phyloP scores from a whole-genome alignment of 805 yeast species.

The Cyberlindnera maritima region DNA sequence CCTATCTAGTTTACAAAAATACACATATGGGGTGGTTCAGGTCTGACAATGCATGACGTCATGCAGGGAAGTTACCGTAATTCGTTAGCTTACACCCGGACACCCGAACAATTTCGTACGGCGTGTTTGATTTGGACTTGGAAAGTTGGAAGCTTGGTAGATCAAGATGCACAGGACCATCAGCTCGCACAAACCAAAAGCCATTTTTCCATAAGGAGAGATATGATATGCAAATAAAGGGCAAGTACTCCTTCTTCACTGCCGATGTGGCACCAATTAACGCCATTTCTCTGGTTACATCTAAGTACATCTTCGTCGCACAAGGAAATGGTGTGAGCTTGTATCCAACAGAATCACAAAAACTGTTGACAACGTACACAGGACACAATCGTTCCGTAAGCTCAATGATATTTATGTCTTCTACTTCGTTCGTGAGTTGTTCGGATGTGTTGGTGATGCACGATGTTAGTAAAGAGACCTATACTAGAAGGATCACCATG shows the following conservation, averaged over 20 bases:
- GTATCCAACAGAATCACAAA: slow-evolving; percentile 5
- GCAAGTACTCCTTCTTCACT: background rate
- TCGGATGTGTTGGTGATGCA: slow-evolving; percentile 18
- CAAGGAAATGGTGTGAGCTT: slow-evolving; percentile 10
- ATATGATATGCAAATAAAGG: background rate
- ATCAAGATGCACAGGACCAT: too few species aligned
- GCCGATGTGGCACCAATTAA: background rate
- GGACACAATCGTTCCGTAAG: slow-evolving; percentile 14
- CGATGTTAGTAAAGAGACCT: slow-evolving; percentile 9
- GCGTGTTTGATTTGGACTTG: too few species aligned
- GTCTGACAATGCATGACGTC: too few species aligned
- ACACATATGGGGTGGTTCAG: too few species aligned
- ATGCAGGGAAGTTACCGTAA: too few species aligned
- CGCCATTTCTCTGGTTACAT: background rate
- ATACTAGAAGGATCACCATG: slow-evolving; percentile 12
- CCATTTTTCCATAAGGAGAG: background rate
- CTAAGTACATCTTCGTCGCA: slow-evolving; percentile 8
- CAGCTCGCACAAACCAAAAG: too few species aligned
- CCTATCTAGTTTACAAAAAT: too few species aligned
- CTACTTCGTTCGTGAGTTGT: slow-evolving; percentile 13
- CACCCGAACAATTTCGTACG: too few species aligned
- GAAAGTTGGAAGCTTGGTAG: too few species aligned
- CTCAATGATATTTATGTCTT: slow-evolving; percentile 5
- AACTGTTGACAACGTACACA: slow-evolving; percentile 4
- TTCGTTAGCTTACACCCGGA: too few species aligned